Evolutionary conservation across 164 flowering plant genomes (phyloP), one percentile per base, ranked within the genome.

Genomic region (Macadamia integrifolia): DNA sequence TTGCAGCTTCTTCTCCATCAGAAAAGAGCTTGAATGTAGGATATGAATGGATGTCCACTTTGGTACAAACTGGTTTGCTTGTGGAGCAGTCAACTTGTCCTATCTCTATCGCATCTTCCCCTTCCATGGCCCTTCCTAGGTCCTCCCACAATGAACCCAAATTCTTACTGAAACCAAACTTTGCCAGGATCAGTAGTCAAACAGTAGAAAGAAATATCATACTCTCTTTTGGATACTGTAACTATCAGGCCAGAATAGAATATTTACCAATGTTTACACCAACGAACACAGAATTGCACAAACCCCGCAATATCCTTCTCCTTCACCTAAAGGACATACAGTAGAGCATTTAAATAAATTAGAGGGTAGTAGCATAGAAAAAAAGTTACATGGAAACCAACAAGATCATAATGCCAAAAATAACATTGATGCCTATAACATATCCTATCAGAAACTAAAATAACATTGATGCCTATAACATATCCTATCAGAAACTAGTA

Each of bases 281-380:
- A 94, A 50, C 97, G 99, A 62, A 95, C 99, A 65, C 98, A 90
- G 73, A 95, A 95, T 66, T 83, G 72, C 56, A 95, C 92, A 79
- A 95, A 90, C 99, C 98, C 92, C 12, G 87, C 93, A 28, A 98
- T 92, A 62, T 90, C 96, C 74, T 95, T 95, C 84, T 95, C 99
- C 80, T 91, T 89, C 73, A 94, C 85, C 99, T 94, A 71, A 46
- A 46, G 1, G 50, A 46, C 50, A 46, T 11, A 46, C 12, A 46
- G 7, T 46, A 11, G 1, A 46, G 50, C 9, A 46, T 46, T 46
- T 3, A 46, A 46, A 46, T 46, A 46, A 46, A 46, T 35, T 35
- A 35, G 7, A 71, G 56, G 29, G 62, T 44, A 14, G 61, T 58
- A 71, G 12, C 32, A 10, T 49, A 1, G 42, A 10, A 4, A 52